A percentile compares a stretch with the other conserved stretches of the same genome.
phyloP scores from a whole-genome alignment of 1,284 basidiomycete species.

The Porogramme epimiltina region DNA sequence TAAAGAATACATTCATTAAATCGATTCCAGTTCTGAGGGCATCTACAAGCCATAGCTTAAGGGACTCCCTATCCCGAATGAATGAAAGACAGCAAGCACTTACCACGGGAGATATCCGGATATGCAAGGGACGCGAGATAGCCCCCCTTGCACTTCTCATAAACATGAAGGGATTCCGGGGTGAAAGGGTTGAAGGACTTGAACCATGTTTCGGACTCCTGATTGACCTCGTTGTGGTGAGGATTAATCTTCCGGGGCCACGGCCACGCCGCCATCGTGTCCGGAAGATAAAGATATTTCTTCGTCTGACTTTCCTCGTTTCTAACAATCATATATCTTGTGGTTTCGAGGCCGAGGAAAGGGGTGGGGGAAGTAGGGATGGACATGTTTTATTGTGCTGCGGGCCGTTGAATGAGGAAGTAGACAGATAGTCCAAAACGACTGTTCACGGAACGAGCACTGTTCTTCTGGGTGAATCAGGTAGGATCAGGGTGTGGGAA shows the following conservation, averaged over 20 bases:
- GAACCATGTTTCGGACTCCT: conserved; percentile 10
- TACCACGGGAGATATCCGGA: conserved; percentile 25
- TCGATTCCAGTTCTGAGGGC: conserved; percentile 35
- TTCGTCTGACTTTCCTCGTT: conserved; percentile 27
- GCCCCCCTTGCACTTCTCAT: conserved; percentile 36
- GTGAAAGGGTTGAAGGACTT: conserved; percentile 32
- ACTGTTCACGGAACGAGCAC: too few relatives aligned
- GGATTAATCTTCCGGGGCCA: background rate
- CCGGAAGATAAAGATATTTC: background rate
- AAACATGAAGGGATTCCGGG: conserved; percentile 31
- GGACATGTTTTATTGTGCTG: background rate
- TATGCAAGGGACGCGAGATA: conserved; percentile 28
- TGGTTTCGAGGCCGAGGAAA: background rate
- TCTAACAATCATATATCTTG: background rate
- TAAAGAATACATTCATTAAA: conserved; percentile 44
- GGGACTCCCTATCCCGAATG: background rate
- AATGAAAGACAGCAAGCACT: background rate
- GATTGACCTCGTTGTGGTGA: background rate
- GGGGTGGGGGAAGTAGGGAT: background rate
- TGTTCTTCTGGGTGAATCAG: too few relatives aligned
- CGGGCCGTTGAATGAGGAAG: conserved; percentile 44
- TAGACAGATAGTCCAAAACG: too few relatives aligned
- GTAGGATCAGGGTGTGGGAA: too few relatives aligned
- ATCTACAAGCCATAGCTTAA: background rate
- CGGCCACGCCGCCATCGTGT: background rate